phyloP scores from a whole-genome alignment of 2,329 filamentous ascomycete genomes.

The Calonectria ilicicola region DNA sequence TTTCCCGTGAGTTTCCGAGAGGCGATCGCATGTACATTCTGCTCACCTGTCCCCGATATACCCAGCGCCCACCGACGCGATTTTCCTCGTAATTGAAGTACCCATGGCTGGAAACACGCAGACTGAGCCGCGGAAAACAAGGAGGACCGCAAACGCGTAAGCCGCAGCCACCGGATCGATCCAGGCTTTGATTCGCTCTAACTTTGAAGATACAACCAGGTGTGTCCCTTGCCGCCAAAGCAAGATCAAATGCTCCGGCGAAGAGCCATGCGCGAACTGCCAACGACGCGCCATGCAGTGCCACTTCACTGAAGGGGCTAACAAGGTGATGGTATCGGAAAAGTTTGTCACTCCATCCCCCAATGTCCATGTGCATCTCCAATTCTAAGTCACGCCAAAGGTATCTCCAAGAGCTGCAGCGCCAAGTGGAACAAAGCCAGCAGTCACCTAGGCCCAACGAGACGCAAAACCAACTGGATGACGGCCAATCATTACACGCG shows the following conservation, averaged over 20 bases:
- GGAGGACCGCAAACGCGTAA: conserved; percentile 46
- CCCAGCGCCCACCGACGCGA: too few species aligned
- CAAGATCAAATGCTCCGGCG: conserved; percentile 51
- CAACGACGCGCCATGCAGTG: conserved; percentile 46
- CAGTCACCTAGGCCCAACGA: conserved; percentile 19
- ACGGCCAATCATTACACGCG: conserved; percentile 25
- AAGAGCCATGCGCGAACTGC: conserved; percentile 48
- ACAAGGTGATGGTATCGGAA: conserved; percentile 32
- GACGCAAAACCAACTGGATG: not conserved
- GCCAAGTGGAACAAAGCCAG: conserved; percentile 32
- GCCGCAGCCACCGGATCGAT: not conserved
- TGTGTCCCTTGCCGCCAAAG: conserved; percentile 48
- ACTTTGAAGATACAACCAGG: conserved; percentile 22
- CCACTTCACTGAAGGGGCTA: conserved; percentile 44
- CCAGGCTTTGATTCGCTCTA: not conserved
- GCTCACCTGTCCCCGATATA: not conserved
- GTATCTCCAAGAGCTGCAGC: conserved; percentile 42
- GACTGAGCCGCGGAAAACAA: conserved; percentile 32
- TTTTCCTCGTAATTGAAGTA: not conserved
- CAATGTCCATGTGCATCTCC: not conserved
- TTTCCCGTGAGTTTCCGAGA: not conserved
- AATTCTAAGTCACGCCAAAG: conserved; percentile 14
- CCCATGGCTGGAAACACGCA: conserved; percentile 29
- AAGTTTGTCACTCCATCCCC: not conserved
- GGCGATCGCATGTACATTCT: too few species aligned